Conservation (phyloP, 495 filamentous ascomycete genomes). For the Hypoxylon lenormandii region DNA sequence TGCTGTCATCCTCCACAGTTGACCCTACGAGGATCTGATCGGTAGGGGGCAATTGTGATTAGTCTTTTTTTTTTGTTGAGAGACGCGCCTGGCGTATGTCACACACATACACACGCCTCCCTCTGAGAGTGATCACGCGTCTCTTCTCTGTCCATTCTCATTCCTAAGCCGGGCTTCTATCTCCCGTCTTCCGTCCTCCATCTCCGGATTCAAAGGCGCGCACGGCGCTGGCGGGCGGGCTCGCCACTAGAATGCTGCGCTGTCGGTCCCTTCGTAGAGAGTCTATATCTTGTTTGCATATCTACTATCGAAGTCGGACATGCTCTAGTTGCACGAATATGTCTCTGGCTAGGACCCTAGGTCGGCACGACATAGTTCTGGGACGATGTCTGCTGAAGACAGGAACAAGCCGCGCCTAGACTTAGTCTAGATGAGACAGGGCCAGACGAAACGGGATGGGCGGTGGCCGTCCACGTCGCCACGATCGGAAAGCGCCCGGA, state of each 20-base stretch:
- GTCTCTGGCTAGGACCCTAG: conserved; percentile 31
- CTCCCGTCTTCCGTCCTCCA: too few relatives aligned
- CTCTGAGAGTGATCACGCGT: conserved; percentile 20
- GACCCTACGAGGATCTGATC: conserved; percentile 36
- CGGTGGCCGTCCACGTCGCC: conserved; percentile 3
- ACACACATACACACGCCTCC: conserved; percentile 1
- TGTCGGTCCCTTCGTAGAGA: neutral
- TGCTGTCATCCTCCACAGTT: conserved; percentile 8
- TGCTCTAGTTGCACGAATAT: conserved; percentile 12
- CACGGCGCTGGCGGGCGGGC: too few relatives aligned
- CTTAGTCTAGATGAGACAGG: neutral
- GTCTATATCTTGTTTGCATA: neutral
- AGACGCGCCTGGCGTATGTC: conserved; percentile 9
- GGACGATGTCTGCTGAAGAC: neutral
- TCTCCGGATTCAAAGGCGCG: too few relatives aligned
- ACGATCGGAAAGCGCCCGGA: conserved; percentile 13
- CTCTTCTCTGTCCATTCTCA: neutral
- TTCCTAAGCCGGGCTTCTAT: neutral
- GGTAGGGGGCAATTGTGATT: conserved; percentile 18
- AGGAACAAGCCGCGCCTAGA: neutral
- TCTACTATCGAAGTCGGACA: neutral
- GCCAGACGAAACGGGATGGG: conserved; percentile 12
- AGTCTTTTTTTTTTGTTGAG: conserved; percentile 33
- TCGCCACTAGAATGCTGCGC: neutral
- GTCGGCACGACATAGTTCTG: conserved; percentile 25